Evolutionary conservation across 2,329 filamentous ascomycete genomes (phyloP), one percentile per base, ranked within the genome.

Genomic region (Colletotrichum horii): DNA sequence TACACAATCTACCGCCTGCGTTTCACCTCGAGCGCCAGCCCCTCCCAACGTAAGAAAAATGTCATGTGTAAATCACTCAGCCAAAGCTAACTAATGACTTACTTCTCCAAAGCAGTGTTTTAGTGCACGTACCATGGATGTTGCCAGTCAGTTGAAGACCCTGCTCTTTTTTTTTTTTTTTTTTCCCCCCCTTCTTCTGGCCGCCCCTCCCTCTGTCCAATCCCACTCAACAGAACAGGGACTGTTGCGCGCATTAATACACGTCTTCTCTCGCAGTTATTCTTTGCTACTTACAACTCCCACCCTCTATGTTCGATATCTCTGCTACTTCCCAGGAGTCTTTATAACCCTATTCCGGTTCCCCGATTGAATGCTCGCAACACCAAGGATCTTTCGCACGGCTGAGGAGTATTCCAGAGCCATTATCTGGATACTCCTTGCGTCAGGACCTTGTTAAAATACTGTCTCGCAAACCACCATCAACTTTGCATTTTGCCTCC

Each of bases 401-500:
- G 89, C 89, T 91, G 89, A 91, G 89, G 89, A 90, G 89, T 91
- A 91, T 90, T 82, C 85, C 89, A 88, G 89, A 86, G 82, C 80
- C 78, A 80, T 85, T 36, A 78, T 89, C 89, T 91, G 89, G 89
- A 89, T 91, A 90, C 89, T 91, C 89, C 89, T 91, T 91, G 89
- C 89, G 89, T 91, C 89, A 90, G 89, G 88, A 88, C 83, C 83
- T 83, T 79, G 38, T 61, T 73, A 64, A 76, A 68, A 76, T 65
- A 75, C 71, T 74, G 60, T 75, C 74, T 74, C 55, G 30, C 38
- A 28, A 60, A 60, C 6, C 9, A 60, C 16, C 56, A 16, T 32
- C 30, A n/a, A 32, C 16, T 60, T 32, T 24, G 11, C 9, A 30
- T 32, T 60, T 8, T 28, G 24, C 26, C 11, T 32, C 56, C 15